Conservation (phyloP, 768 basidiomycete genomes). For the Mrakia gelida region DNA sequence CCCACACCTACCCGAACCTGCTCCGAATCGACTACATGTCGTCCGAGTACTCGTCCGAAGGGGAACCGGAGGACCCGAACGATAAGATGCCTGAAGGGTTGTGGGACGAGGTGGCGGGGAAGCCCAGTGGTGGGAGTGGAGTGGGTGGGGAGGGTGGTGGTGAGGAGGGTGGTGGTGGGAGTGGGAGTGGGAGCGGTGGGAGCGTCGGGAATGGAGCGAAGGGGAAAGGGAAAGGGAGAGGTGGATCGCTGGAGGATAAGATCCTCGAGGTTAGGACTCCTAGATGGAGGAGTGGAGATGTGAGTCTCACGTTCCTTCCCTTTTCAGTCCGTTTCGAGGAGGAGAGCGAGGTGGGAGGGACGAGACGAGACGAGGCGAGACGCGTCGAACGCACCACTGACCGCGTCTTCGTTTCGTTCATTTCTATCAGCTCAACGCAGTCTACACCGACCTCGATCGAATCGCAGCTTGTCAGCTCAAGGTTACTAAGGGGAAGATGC, state of each 20-base stretch:
- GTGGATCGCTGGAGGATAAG: too few species aligned
- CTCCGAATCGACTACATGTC: constrained; percentile 42
- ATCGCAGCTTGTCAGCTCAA: too few species aligned
- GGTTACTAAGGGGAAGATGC: too few species aligned
- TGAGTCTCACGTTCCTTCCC: too few species aligned
- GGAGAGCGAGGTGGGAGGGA: too few species aligned
- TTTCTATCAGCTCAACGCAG: too few species aligned
- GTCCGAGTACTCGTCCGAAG: constrained; percentile 11
- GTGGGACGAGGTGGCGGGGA: constrained; percentile 22
- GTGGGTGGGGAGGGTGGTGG: neutral
- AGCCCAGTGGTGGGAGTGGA: neutral
- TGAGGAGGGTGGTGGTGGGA: neutral
- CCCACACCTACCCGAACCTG: constrained; percentile 33
- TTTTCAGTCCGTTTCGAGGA: too few species aligned
- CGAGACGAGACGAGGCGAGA: too few species aligned
- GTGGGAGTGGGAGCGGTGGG: neutral
- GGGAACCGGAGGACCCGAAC: neutral
- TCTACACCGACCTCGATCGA: too few species aligned
- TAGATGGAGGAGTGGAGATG: too few species aligned
- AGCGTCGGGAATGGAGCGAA: neutral
- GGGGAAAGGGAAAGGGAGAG: neutral
- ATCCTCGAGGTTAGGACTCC: too few species aligned
- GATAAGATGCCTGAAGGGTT: constrained; percentile 10
- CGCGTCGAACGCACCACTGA: too few species aligned
- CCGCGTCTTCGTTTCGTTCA: neutral